Evolutionary conservation across 2,329 filamentous ascomycete genomes (phyloP).

Genomic region (Colletotrichum coccodes): DNA sequence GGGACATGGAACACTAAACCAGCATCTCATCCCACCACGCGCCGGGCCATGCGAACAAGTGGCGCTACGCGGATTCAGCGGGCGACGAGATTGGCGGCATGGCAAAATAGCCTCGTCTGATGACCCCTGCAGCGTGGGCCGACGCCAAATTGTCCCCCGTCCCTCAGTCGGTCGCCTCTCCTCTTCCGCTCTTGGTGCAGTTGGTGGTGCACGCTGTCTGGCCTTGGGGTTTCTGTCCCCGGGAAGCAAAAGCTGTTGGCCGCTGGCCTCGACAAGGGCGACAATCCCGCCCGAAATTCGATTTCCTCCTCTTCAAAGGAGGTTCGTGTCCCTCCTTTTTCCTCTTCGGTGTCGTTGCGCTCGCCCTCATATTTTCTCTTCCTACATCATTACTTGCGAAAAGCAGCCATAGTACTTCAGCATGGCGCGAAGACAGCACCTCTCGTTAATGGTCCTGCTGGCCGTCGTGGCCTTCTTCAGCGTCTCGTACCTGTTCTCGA

Average conservation of each 20-base stretch:
- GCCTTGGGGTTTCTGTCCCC: not conserved
- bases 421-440: slow-evolving; percentile 65
- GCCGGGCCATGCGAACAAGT: slow-evolving; percentile 12
- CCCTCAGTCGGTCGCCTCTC: not conserved
- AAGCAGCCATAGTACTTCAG: slow-evolving; percentile 28
- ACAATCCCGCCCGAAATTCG: slow-evolving; percentile 1
- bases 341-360: not conserved
- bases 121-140: slow-evolving; percentile 26
- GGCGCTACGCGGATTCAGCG: slow-evolving; percentile 2
- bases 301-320: slow-evolving; percentile 1
- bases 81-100: slow-evolving; percentile 23
- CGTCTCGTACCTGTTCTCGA: slow-evolving; percentile 68
- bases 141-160: slow-evolving; percentile 4
- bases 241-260: not conserved
- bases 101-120: slow-evolving; percentile 17
- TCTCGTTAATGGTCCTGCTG: slow-evolving; percentile 64
- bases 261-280: not conserved
- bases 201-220: not conserved
- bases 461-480: slow-evolving; percentile 66
- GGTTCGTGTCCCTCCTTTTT: not conserved
- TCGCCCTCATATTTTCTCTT: not conserved
- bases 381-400: no score
- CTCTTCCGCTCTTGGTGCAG: not conserved
- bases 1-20: no score
- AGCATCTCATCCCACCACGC: not conserved